Evolutionary conservation across 345 rosid species (phyloP), one percentile per base, ranked within the genome.

Genomic region (Citrus australasica): DNA sequence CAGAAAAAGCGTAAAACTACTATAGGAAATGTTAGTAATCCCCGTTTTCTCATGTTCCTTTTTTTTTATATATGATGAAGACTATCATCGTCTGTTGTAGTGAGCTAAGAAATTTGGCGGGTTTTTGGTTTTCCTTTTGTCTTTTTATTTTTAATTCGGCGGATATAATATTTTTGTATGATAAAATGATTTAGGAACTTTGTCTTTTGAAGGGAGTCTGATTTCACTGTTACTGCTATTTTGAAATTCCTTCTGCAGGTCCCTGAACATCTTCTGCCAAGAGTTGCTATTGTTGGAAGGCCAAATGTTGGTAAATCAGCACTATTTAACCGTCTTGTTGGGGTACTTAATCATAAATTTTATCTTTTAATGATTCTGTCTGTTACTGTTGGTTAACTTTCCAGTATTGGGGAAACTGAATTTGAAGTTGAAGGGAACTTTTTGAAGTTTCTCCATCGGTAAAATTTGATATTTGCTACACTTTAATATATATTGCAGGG

Each of bases 291-390:
- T 48, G 92, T 95, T 87, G 98, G 98, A 82, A 88, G 98, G 87
- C 98, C 98, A 4, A 95, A 95, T 77, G 98, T 95, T 55, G 98
- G 98, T 38, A 95, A 95, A 88, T 95, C 98, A 53, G 98, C 98
- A 51, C 83, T 95, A 38, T 95, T 95, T 79, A 95, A 95, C 84
- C 95, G 98, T 72, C 94, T 93, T 81, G 98, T 95, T 76, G 98
- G 98, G 90, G 98, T 93, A 83, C 65, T 67, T 62, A 42, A 24
- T 37, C 73, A 30, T 46, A 56, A 17, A 19, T 67, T 30, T 27
- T 5, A 3, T 58, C 48, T 71, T 70, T 60, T 40, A 32, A 55
- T 72, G 71, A 51, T 53, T 71, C 33, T 59, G 33, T 28, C 27
- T 28, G 8, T 76, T 4, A 8, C 33, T 28, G 37, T 61, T 2